Base-by-base conservation (phyloP, 768 basidiomycete species). In the Phaffia australis region DNA sequence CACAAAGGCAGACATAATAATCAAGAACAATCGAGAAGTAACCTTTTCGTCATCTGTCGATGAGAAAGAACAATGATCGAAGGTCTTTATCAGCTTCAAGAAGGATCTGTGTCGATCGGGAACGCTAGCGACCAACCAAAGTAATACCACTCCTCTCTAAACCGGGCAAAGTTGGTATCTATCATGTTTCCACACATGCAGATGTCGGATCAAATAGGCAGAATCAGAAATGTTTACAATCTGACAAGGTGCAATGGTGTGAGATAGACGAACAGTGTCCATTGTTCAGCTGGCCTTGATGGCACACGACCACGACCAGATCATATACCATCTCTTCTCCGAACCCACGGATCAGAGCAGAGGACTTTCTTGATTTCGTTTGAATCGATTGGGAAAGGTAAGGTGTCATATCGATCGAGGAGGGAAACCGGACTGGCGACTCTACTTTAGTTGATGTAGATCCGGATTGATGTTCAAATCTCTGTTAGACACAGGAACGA, bases 281-380 rank as follows among this genome's bases (percentile, higher is more conserved):
- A 64, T 89, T 94, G 75, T 93, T 86, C 73, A 95, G 84, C 75
- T 88, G 87, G 6, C 93, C 93, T 75, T 95, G 90, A 75, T 97
- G 92, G 71, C 88, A 91, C 67, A 98, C 87, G 49, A 95, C 90
- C 29, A 88, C 87, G 72, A 92, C 90, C 2, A 97, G 82, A 73
- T 94, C 89, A 73, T 93, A 97, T 57, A 87, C 85, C 87, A 94
- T 60, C 54, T 64, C 25, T 11, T 60, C 23, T 50, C 60, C 59
- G 66, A 54, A n/a, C 60, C 57, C 42, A 69, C 71, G 23, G 71
- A 70, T 58, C 51, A 50, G 58, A 14, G 62, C 61, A 25, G 57
- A 7, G 83, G 84, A 60, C 81, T 82, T 79, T 85, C 79, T 11
- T 76, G 49, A 9, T 14, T 57, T 42, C 30, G 56, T 60, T 30